Percentiles rank a stretch among this genome's conserved stretches.
These are phyloP conservation scores for Ricinus communis DNA, from an alignment of 345 rosid genomes.

Conservation along the genomic window DNA sequence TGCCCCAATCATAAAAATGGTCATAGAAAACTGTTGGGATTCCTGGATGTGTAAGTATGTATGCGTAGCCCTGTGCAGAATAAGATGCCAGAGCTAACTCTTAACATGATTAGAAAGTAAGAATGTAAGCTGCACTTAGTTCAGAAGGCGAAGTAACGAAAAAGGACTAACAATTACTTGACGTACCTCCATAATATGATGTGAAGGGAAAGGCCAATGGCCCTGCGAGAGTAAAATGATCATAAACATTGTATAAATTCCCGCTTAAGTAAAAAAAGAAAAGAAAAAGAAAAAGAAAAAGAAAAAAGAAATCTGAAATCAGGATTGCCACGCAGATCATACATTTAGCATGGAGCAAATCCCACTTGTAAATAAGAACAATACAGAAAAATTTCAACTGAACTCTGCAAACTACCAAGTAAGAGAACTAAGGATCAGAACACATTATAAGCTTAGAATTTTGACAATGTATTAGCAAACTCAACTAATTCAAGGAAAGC, in stretches of 20 bases:
- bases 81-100: background rate
- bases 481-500: too few species aligned
- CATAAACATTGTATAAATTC: background rate
- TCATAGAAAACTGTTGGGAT: conserved; percentile 86
- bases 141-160: background rate
- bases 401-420: too few species aligned
- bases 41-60: conserved; percentile 88
- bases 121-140: background rate
- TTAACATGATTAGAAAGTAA: background rate
- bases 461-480: too few species aligned
- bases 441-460: too few species aligned
- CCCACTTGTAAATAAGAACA: too few species aligned
- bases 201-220: conserved; percentile 86
- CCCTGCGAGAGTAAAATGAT: conserved; percentile 46
- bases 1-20: conserved; percentile 79
- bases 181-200: conserved; percentile 78
- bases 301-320: conserved; percentile 3
- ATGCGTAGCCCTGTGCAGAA: conserved; percentile 69
- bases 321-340: background rate
- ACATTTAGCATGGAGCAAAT: too few species aligned
- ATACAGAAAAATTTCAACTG: too few species aligned
- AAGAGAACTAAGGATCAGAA: too few species aligned
- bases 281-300: too few species aligned
- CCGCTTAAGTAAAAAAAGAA: background rate
- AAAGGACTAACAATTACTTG: background rate